phyloP scores from a whole-genome alignment of 208 protist genomes.

The Novymonas esmeraldas region DNA sequence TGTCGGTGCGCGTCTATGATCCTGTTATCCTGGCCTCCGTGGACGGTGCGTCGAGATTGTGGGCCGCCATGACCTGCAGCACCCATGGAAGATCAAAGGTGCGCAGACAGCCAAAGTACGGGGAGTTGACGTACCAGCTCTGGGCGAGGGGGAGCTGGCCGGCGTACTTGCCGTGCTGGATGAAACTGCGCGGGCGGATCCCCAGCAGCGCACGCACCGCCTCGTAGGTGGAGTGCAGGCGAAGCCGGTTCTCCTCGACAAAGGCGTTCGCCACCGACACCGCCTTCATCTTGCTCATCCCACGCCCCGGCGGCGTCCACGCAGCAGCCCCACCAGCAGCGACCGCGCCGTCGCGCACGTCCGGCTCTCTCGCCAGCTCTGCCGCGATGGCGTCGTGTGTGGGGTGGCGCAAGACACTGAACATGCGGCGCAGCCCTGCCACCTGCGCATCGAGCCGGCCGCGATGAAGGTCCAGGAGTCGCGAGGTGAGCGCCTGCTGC shows the following conservation, averaged over 20 bases:
- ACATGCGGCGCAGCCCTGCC: constrained; percentile 46
- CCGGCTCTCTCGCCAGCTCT: constrained; percentile 37
- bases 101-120: constrained; percentile 85
- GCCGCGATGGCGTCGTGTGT: constrained; percentile 43
- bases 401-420: constrained; percentile 54
- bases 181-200: constrained; percentile 72
- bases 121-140: constrained; percentile 84
- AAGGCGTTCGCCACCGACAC: constrained; percentile 83
- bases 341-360: no score
- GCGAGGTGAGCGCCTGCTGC: constrained; percentile 24
- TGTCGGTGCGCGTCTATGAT: no score
- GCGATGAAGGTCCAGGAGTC: constrained; percentile 38
- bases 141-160: constrained; percentile 71
- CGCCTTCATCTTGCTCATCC: constrained; percentile 54
- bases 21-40: no score
- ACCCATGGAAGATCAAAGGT: constrained; percentile 87
- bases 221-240: constrained; percentile 68
- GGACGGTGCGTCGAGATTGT: constrained; percentile 31
- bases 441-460: constrained; percentile 41
- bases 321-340: not conserved
- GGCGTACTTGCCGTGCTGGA: constrained; percentile 76
- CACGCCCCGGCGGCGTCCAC: constrained; percentile 57
- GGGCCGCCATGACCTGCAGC: constrained; percentile 52
- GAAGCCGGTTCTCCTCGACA: constrained; percentile 79
- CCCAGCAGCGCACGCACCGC: constrained; percentile 69